Evolutionary conservation across 495 filamentous ascomycete species (phyloP).

Genomic region (Ramalina peruviana): DNA sequence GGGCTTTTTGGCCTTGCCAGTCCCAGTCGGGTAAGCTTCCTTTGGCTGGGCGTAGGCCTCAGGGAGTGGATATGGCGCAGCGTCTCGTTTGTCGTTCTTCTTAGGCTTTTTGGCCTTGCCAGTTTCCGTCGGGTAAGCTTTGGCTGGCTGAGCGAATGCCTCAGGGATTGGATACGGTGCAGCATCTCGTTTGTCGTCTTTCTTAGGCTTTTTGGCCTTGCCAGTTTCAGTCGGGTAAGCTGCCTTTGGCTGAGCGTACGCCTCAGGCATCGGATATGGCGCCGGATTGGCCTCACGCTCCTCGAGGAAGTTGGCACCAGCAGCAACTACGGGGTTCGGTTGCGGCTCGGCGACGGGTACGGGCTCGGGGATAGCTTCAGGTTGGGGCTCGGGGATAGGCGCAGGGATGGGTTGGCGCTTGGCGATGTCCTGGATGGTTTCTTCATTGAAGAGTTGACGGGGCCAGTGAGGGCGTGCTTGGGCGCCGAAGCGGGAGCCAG

Average conservation of each 20-base stretch:
- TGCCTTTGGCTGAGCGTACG: no score
- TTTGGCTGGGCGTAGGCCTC: neutral
- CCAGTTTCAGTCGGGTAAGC: no score
- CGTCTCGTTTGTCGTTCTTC: no score
- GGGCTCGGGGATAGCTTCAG: neutral
- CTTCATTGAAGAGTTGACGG: conserved; percentile 4
- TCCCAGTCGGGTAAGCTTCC: neutral
- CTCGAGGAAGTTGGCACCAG: neutral
- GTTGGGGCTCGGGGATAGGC: neutral
- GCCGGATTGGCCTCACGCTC: no score
- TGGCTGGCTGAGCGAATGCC: no score
- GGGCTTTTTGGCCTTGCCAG: neutral
- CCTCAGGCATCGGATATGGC: neutral
- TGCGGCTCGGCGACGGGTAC: neutral
- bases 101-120: no score
- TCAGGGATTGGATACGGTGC: no score
- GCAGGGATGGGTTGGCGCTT: neutral
- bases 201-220: no score
- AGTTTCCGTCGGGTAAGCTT: neutral
- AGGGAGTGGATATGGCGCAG: neutral
- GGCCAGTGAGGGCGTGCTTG: conserved; percentile 10
- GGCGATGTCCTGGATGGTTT: neutral
- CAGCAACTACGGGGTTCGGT: neutral
- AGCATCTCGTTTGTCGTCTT: no score
- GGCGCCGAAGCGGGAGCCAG: conserved; percentile 9